Conservation (phyloP, 2,329 filamentous ascomycete species). For the Fusarium ambrosium region DNA sequence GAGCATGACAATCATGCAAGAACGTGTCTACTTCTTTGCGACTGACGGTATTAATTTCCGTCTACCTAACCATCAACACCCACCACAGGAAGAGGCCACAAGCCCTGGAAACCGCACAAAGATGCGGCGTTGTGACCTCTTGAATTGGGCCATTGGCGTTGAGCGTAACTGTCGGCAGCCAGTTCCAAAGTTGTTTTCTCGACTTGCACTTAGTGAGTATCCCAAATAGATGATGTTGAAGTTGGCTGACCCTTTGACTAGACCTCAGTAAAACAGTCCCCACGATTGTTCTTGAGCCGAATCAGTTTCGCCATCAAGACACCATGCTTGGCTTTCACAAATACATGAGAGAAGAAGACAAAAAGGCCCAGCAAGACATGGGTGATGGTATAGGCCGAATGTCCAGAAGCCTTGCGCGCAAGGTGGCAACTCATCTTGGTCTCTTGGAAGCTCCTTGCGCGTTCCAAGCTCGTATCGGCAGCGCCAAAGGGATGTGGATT, state of each 20-base stretch:
- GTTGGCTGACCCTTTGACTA: slow-evolving; percentile 41
- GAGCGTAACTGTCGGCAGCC: slow-evolving; percentile 60
- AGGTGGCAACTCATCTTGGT: slow-evolving; percentile 65
- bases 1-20: slow-evolving; percentile 45
- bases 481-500: slow-evolving; percentile 83
- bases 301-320: slow-evolving; percentile 58
- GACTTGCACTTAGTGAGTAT: slow-evolving; percentile 65
- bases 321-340: slow-evolving; percentile 39
- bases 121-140: slow-evolving; percentile 57
- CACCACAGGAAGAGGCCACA: slow-evolving; percentile 44
- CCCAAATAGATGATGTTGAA: neutral
- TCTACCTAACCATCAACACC: slow-evolving; percentile 23
- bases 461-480: slow-evolving; percentile 78
- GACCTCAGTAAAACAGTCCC: slow-evolving; percentile 66
- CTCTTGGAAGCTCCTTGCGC: slow-evolving; percentile 70
- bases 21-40: slow-evolving; percentile 68
- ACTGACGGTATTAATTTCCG: slow-evolving; percentile 62
- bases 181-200: slow-evolving; percentile 69
- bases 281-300: slow-evolving; percentile 59
- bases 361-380: slow-evolving; percentile 61
- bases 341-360: slow-evolving; percentile 73
- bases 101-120: slow-evolving; percentile 45
- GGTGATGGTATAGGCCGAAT: slow-evolving; percentile 77
- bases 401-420: slow-evolving; percentile 69
- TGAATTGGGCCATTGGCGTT: slow-evolving; percentile 67